Evolutionary conservation across 805 yeast species (phyloP).

Genomic region (Hanseniaspora jakobsenii): DNA sequence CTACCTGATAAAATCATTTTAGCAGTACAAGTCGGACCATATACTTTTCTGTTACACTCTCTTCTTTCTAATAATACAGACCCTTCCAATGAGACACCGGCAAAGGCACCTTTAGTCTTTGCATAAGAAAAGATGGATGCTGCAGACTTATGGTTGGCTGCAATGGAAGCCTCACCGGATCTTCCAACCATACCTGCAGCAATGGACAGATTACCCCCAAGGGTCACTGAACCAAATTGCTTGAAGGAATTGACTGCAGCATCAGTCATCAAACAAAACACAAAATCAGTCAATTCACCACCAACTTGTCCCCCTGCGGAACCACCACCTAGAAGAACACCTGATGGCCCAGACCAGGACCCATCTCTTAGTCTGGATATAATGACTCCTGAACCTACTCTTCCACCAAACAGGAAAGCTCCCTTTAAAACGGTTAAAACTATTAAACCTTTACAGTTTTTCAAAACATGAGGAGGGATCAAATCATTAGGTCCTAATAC

Average conservation of each 20-base stretch:
- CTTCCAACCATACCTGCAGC: conserved; percentile 98
- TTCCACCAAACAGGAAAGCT: conserved; percentile 87
- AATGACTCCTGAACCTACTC: conserved; percentile 95
- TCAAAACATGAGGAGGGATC: conserved; percentile 77
- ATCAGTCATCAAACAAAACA: conserved; percentile 73
- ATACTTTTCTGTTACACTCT: conserved; percentile 91
- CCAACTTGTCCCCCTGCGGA: conserved; percentile 99
- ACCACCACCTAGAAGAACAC: conserved; percentile 91
- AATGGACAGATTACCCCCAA: conserved; percentile 88
- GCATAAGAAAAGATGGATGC: conserved; percentile 90
- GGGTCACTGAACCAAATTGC: conserved; percentile 82
- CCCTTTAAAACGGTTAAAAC: conserved; percentile 90
- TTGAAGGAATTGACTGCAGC: conserved; percentile 91
- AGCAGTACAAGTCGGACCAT: conserved; percentile 83
- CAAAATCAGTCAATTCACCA: conserved; percentile 91
- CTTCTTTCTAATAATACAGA: conserved; percentile 93
- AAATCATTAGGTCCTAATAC: conserved; percentile 76
- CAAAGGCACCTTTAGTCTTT: conserved; percentile 90
- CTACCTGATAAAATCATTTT: conserved; percentile 70
- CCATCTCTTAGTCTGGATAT: conserved; percentile 93
- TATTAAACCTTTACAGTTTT: conserved; percentile 87
- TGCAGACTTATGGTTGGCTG: conserved; percentile 75
- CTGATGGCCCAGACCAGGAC: conserved; percentile 94
- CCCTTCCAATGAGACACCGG: conserved; percentile 95
- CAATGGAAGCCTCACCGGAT: conserved; percentile 93